Evolutionary conservation across 1,284 basidiomycete species (phyloP).

Genomic region (Sporisorium reilianum): DNA sequence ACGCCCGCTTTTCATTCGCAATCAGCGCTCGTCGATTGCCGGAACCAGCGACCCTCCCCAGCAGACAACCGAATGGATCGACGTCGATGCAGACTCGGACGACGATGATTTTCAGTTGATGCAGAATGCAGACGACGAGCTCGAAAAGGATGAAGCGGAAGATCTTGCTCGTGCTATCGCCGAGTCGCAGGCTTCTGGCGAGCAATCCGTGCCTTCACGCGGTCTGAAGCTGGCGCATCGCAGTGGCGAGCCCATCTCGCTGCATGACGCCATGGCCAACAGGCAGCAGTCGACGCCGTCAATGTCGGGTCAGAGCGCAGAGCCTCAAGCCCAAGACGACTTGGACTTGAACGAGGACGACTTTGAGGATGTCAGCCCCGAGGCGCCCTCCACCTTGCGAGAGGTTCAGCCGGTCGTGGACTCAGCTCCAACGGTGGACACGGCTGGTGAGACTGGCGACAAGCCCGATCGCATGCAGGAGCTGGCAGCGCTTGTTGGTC

Average conservation of each 20-base stretch:
- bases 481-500: slow-evolving; percentile 39
- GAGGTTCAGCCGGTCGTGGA: slow-evolving; percentile 13
- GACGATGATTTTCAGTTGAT: slow-evolving; percentile 18
- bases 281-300: slow-evolving; percentile 3
- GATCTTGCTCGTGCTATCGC: slow-evolving; percentile 56
- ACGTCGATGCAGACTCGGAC: slow-evolving; percentile 37
- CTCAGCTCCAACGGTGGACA: background rate
- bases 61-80: slow-evolving; percentile 32
- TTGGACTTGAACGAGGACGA: slow-evolving; percentile 37
- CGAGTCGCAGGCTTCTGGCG: slow-evolving; percentile 29
- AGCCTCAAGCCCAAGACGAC: slow-evolving; percentile 1
- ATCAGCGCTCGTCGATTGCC: slow-evolving; percentile 1
- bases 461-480: slow-evolving; percentile 41
- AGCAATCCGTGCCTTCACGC: slow-evolving; percentile 5
- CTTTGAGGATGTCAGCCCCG: slow-evolving; percentile 40
- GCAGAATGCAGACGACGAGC: slow-evolving; percentile 26
- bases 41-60: slow-evolving; percentile 8
- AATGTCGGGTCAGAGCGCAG: background rate
- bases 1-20: slow-evolving; percentile 44
- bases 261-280: slow-evolving; percentile 30
- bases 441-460: background rate
- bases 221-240: slow-evolving; percentile 31
- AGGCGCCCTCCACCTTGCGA: slow-evolving; percentile 14
- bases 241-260: slow-evolving; percentile 38
- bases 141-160: slow-evolving; percentile 57